A percentile compares a stretch with the other conserved stretches of the same genome.
These are phyloP conservation scores for Suillus cothurnatus DNA, from an alignment of 768 basidiomycete species.

Conservation along the genomic window DNA sequence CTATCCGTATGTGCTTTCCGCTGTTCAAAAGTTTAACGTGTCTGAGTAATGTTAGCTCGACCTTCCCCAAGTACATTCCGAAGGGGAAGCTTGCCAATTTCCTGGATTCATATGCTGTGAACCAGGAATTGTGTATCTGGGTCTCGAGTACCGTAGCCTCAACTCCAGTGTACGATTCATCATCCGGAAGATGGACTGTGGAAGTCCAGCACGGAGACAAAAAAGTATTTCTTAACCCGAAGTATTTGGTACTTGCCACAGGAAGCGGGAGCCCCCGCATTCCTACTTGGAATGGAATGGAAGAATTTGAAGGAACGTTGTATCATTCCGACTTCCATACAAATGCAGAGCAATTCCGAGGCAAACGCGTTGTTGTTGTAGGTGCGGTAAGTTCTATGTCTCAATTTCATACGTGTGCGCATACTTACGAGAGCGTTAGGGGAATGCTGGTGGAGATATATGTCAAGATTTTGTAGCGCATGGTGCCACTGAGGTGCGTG, in stretches of 20 bases:
- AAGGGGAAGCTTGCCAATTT: constrained; percentile 54
- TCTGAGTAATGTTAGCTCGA: not conserved
- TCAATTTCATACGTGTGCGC: not conserved
- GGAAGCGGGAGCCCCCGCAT: not conserved
- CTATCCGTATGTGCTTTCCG: constrained; percentile 48
- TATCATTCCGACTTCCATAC: constrained; percentile 53
- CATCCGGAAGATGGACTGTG: not conserved
- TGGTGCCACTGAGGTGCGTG: not conserved
- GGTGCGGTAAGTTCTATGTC: constrained; percentile 28
- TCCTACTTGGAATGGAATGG: constrained; percentile 30
- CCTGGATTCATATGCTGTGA: constrained; percentile 56
- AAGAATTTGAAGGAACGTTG: constrained; percentile 50
- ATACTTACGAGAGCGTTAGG: not conserved
- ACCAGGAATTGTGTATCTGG: constrained; percentile 61
- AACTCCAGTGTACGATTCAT: constrained; percentile 18
- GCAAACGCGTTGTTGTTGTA: constrained; percentile 63
- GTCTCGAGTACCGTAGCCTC: constrained; percentile 40
- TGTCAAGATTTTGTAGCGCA: constrained; percentile 2
- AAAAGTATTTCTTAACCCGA: not conserved
- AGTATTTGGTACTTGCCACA: not conserved
- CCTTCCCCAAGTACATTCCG: not conserved
- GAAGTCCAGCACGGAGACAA: not conserved
- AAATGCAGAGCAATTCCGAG: constrained; percentile 44
- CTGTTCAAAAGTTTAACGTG: constrained; percentile 34
- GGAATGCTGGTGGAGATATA: not conserved